phyloP scores from a whole-genome alignment of 495 filamentous ascomycete species.

The Letharia columbiana region DNA sequence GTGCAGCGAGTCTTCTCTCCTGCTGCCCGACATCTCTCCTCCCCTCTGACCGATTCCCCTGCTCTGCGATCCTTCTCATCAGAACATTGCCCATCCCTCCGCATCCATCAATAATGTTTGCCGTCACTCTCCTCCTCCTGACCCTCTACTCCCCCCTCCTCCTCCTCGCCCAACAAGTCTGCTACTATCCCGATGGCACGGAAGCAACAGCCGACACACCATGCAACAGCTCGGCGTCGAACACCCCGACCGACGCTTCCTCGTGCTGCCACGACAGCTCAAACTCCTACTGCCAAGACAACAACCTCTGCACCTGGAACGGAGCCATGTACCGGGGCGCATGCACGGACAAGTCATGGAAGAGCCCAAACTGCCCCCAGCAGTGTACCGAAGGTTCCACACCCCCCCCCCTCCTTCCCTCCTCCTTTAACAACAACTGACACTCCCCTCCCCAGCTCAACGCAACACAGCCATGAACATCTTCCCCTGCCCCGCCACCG shows the following conservation, averaged over 20 bases:
- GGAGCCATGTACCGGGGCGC: not conserved
- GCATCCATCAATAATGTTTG: too few species aligned
- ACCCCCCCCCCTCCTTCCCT: not conserved
- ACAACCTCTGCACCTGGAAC: not conserved
- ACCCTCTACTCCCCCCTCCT: not conserved
- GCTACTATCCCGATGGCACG: not conserved
- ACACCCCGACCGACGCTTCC: not conserved
- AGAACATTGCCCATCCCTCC: too few species aligned
- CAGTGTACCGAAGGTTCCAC: not conserved
- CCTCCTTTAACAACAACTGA: not conserved
- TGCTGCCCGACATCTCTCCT: too few species aligned
- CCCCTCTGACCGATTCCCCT: too few species aligned
- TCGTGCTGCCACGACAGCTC: not conserved
- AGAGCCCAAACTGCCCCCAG: not conserved
- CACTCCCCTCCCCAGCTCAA: not conserved
- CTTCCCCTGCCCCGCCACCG: not conserved
- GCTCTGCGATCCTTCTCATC: too few species aligned
- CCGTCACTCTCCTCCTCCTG: not conserved
- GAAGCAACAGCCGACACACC: not conserved
- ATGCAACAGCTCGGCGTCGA: not conserved
- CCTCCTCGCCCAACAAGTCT: not conserved
- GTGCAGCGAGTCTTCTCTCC: too few species aligned
- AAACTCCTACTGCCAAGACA: not conserved
- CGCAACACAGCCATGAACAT: not conserved
- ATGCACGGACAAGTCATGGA: not conserved